Evolutionary conservation across 164 flowering plant species (phyloP).

Genomic region (Chimonanthus salicifolius): DNA sequence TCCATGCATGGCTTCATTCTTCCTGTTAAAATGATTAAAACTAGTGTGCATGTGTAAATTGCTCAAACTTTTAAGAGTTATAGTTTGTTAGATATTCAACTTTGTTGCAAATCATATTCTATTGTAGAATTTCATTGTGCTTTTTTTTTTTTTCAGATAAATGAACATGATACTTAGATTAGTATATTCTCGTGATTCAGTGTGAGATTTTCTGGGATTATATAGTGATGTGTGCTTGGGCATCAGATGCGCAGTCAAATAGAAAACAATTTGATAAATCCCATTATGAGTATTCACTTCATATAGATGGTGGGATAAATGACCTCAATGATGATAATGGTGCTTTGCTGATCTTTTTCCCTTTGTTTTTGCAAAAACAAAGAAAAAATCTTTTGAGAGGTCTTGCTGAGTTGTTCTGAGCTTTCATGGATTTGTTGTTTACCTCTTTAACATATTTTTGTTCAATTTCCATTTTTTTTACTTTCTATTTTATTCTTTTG

Average conservation of each 20-base stretch:
- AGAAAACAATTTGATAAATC: too few species aligned
- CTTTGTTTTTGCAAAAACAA: too few species aligned
- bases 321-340: too few species aligned
- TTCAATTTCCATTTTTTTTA: conserved; percentile 2
- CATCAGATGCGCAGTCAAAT: too few species aligned
- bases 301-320: too few species aligned
- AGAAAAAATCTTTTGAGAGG: too few species aligned
- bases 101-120: background rate
- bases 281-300: too few species aligned
- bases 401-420: background rate
- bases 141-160: too few species aligned
- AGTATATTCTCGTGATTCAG: too few species aligned
- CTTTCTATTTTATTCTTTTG: conserved; percentile 16
- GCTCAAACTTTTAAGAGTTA: background rate
- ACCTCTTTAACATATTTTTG: background rate
- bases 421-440: background rate
- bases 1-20: too few species aligned
- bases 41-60: background rate
- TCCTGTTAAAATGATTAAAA: too few species aligned
- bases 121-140: background rate
- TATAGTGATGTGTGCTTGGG: background rate
- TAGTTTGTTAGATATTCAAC: background rate
- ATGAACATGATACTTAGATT: background rate
- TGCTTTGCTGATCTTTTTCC: too few species aligned
- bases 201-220: background rate